Percentiles rank a stretch among this genome's conserved stretches.
Evolutionary conservation across 257 asterid species (phyloP).

Genomic region (Solanum habrochaites): DNA sequence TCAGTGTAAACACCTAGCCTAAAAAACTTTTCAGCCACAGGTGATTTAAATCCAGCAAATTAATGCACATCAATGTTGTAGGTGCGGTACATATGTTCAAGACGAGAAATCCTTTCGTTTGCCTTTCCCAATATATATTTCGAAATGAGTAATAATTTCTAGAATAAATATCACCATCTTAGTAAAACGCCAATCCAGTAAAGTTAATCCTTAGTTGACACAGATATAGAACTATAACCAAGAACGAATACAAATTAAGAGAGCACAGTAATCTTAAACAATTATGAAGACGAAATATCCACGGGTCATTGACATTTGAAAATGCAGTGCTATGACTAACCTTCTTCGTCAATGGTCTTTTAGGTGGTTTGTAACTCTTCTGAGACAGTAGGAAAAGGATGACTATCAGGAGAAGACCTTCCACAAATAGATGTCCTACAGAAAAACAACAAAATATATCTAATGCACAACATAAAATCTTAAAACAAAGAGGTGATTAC

Average conservation of each 20-base stretch:
- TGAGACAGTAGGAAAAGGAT: conserved; percentile 74
- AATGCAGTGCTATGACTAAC: conserved; percentile 13
- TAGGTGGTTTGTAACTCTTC: conserved; percentile 94
- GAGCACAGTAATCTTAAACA: neutral
- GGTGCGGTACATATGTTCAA: neutral
- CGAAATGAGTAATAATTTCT: neutral
- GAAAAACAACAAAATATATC: neutral
- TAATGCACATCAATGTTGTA: neutral
- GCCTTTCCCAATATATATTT: neutral
- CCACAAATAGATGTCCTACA: conserved; percentile 90
- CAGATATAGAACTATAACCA: neutral
- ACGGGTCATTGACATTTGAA: neutral
- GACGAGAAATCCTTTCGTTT: neutral
- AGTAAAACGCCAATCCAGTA: neutral
- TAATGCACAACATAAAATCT: neutral
- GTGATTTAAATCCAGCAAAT: neutral
- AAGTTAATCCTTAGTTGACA: neutral
- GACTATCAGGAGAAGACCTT: conserved; percentile 80
- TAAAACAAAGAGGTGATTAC: neutral
- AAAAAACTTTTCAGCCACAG: neutral
- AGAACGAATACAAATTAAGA: neutral
- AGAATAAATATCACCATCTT: neutral
- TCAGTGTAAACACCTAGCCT: neutral
- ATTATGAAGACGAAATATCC: neutral
- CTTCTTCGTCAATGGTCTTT: conserved; percentile 87